These are phyloP conservation scores for Kodamaea kaohsiungensis DNA, from an alignment of 805 yeast genomes.

Conservation along the genomic window DNA sequence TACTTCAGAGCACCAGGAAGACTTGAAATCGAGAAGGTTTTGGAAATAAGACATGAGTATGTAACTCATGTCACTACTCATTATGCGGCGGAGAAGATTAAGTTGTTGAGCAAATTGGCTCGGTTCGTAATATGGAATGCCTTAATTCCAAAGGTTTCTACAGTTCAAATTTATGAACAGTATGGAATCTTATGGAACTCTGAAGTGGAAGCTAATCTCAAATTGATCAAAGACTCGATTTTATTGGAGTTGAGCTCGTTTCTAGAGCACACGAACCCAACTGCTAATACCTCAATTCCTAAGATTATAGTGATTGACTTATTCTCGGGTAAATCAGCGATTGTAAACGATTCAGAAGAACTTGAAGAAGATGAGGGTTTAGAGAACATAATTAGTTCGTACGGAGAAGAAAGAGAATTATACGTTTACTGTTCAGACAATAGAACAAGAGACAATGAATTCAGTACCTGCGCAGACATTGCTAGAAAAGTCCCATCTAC, in stretches of 20 bases:
- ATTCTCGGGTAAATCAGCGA: not conserved
- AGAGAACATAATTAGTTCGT: constrained; percentile 4
- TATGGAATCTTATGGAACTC: constrained; percentile 23
- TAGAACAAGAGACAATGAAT: not conserved
- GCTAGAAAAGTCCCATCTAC: constrained; percentile 14
- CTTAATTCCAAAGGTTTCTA: constrained; percentile 18
- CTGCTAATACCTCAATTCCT: not conserved
- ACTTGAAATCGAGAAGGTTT: constrained; percentile 30
- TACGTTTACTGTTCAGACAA: constrained; percentile 11
- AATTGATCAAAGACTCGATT: constrained; percentile 17
- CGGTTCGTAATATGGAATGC: constrained; percentile 31
- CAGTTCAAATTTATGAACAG: constrained; percentile 24
- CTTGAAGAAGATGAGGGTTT: not conserved
- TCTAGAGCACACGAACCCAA: constrained; percentile 1
- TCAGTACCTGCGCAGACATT: not conserved
- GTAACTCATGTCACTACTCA: constrained; percentile 38
- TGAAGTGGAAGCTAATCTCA: constrained; percentile 7
- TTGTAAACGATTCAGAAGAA: not conserved
- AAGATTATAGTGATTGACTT: not conserved
- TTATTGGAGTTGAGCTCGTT: constrained; percentile 20
- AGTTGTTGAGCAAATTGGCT: constrained; percentile 38
- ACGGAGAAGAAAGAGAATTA: constrained; percentile 9
- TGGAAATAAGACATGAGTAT: constrained; percentile 40
- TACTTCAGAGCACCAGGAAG: constrained; percentile 39
- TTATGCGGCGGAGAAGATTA: constrained; percentile 42